phyloP scores from a whole-genome alignment of 192 early-diverging fungal species.

The Coemansia sp. region DNA sequence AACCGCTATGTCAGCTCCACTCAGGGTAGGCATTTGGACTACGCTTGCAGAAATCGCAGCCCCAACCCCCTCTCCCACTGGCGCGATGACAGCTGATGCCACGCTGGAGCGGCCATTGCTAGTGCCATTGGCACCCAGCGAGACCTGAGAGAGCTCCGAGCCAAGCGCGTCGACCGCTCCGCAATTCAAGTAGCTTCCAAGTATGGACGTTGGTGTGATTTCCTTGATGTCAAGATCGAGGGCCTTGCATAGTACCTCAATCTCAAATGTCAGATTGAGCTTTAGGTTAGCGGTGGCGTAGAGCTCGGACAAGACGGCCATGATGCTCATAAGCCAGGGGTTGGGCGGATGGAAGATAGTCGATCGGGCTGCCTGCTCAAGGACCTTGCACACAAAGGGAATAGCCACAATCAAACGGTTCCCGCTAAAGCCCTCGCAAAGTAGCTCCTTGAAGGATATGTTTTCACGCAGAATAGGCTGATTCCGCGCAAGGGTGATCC shows the following conservation, averaged over 20 bases:
- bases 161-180: conserved; percentile 25
- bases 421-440: conserved; percentile 88
- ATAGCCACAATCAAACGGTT: conserved; percentile 92
- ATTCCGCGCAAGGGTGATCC: conserved; percentile 94
- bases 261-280: conserved; percentile 95
- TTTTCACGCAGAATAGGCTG: conserved; percentile 94
- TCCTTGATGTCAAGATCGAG: conserved; percentile 78
- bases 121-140: conserved; percentile 15
- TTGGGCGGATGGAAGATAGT: conserved; percentile 93
- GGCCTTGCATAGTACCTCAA: conserved; percentile 96
- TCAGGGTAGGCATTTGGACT: conserved; percentile 38
- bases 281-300: conserved; percentile 93
- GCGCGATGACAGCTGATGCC: not conserved
- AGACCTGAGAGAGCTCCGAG: conserved; percentile 25
- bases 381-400: conserved; percentile 96
- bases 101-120: not conserved
- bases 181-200: conserved; percentile 12
- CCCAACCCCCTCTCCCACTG: not conserved
- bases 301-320: conserved; percentile 87
- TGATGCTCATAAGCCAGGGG: conserved; percentile 96
- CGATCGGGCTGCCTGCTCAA: conserved; percentile 82
- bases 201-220: conserved; percentile 43
- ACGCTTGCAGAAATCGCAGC: not conserved
- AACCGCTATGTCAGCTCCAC: conserved; percentile 38
- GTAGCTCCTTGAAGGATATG: conserved; percentile 89